These are phyloP conservation scores for Ceratocystis huliohia DNA, from an alignment of 2,329 filamentous ascomycete genomes.

Conservation along the genomic window DNA sequence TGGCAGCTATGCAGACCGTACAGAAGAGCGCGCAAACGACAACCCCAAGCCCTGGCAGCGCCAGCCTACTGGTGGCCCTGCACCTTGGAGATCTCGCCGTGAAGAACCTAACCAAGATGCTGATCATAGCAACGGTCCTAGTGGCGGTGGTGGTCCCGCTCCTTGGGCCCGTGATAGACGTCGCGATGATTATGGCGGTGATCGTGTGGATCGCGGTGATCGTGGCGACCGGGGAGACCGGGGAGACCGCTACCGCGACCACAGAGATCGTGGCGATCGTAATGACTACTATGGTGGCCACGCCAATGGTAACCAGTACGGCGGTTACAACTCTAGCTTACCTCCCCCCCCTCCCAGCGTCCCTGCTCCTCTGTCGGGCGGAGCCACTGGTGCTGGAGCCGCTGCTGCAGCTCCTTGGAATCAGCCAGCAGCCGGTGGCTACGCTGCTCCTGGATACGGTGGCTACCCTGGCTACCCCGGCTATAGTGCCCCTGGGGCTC, in stretches of 20 bases:
- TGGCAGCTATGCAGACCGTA: slow-evolving; percentile 44
- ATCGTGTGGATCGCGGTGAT: slow-evolving; percentile 24
- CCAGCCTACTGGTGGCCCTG: slow-evolving; percentile 68
- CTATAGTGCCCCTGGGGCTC: slow-evolving; percentile 41
- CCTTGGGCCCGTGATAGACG: slow-evolving; percentile 52
- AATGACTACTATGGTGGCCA: slow-evolving; percentile 25
- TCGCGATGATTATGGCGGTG: slow-evolving; percentile 34
- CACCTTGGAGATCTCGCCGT: slow-evolving; percentile 58
- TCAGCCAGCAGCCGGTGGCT: slow-evolving; percentile 30
- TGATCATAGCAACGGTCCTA: slow-evolving; percentile 31
- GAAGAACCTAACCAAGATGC: slow-evolving; percentile 38
- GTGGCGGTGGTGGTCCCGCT: slow-evolving; percentile 37
- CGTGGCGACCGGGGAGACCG: slow-evolving; percentile 12
- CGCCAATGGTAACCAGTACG: slow-evolving; percentile 23
- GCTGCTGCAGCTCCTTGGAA: slow-evolving; percentile 44
- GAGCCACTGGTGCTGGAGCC: slow-evolving; percentile 23
- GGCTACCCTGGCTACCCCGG: slow-evolving; percentile 37
- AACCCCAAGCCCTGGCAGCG: slow-evolving; percentile 79
- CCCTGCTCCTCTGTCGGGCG: slow-evolving; percentile 28
- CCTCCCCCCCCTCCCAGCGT: slow-evolving; percentile 22
- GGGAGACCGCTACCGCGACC: slow-evolving; percentile 23
- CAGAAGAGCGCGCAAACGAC: slow-evolving; percentile 34
- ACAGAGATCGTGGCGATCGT: slow-evolving; percentile 14
- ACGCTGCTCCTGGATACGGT: slow-evolving; percentile 43
- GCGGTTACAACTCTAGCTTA: slow-evolving; percentile 14